Percentiles rank a stretch among this genome's conserved stretches.
Conservation (phyloP, 257 asterid genomes). For the Misopates orontium region DNA sequence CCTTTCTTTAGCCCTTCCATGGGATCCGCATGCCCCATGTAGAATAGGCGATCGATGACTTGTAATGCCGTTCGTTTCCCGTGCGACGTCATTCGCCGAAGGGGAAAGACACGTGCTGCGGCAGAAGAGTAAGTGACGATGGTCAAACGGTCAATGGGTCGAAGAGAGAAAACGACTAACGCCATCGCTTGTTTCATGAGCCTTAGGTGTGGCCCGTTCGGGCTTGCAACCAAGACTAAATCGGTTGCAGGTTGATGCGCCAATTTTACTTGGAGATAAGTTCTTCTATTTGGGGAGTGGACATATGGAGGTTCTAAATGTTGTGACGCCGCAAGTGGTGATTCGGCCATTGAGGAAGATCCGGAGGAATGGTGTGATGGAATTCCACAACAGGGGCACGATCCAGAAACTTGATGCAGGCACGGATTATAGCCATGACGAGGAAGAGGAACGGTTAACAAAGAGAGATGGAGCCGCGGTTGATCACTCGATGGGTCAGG, state of each 20-base stretch:
- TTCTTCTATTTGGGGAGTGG: slow-evolving; percentile 40
- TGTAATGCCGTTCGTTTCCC: slow-evolving; percentile 76
- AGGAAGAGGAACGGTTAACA: slow-evolving; percentile 37
- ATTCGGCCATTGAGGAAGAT: slow-evolving; percentile 40
- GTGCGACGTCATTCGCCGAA: slow-evolving; percentile 73
- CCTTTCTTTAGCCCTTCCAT: slow-evolving; percentile 84
- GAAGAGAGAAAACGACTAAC: slow-evolving; percentile 64
- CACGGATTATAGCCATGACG: slow-evolving; percentile 31
- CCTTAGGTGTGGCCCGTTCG: slow-evolving; percentile 84
- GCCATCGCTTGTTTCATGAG: slow-evolving; percentile 94
- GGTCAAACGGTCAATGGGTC: slow-evolving; percentile 74
- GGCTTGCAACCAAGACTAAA: slow-evolving; percentile 77
- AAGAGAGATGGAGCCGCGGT: slow-evolving; percentile 69
- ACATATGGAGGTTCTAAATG: slow-evolving; percentile 27
- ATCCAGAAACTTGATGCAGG: slow-evolving; percentile 28
- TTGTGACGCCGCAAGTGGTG: slow-evolving; percentile 29
- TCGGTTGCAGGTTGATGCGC: slow-evolving; percentile 77
- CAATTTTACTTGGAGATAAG: slow-evolving; percentile 56
- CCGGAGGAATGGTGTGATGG: slow-evolving; percentile 33
- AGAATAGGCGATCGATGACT: slow-evolving; percentile 71
- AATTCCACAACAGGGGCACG: slow-evolving; percentile 22
- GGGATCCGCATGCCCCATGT: slow-evolving; percentile 80
- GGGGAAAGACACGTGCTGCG: slow-evolving; percentile 83
- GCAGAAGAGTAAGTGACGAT: slow-evolving; percentile 81
- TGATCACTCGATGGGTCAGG: slow-evolving; percentile 46